phyloP scores from a whole-genome alignment of 2,329 filamentous ascomycete species.

The Beauveria asiatica region DNA sequence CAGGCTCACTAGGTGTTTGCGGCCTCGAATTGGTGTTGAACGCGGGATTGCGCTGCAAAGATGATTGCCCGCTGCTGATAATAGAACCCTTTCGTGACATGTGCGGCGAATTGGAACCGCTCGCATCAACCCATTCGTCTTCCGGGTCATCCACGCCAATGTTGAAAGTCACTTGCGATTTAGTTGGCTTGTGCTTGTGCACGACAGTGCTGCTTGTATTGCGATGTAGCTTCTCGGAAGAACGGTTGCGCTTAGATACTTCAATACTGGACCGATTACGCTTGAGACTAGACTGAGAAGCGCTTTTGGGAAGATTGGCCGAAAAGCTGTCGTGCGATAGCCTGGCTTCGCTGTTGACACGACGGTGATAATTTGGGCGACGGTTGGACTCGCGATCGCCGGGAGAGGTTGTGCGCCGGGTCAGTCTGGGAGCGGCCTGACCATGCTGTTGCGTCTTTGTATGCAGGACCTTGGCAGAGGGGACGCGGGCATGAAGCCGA shows the following conservation, averaged over 20 bases:
- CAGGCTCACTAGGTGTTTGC: slow-evolving; percentile 24
- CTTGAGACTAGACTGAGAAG: slow-evolving; percentile 47
- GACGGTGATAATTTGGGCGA: slow-evolving; percentile 31
- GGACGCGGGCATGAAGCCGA: slow-evolving; percentile 35
- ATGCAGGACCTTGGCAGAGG: slow-evolving; percentile 38
- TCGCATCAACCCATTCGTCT: slow-evolving; percentile 61
- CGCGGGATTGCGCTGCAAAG: slow-evolving; percentile 24
- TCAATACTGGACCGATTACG: slow-evolving; percentile 53
- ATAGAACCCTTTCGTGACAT: slow-evolving; percentile 38
- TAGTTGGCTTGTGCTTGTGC: slow-evolving; percentile 31
- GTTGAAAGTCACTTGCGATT: slow-evolving; percentile 54
- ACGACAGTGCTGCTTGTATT: slow-evolving; percentile 42
- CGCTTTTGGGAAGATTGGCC: slow-evolving; percentile 43
- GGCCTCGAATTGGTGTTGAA: slow-evolving; percentile 23
- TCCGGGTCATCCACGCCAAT: slow-evolving; percentile 43
- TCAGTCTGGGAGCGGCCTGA: slow-evolving; percentile 11
- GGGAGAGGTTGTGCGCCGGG: slow-evolving; percentile 10
- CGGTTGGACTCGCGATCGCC: slow-evolving; percentile 13
- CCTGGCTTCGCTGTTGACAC: slow-evolving; percentile 42
- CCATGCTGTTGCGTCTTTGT: slow-evolving; percentile 21
- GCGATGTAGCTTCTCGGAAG: slow-evolving; percentile 44
- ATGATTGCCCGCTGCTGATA: slow-evolving; percentile 41
- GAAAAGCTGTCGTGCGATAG: slow-evolving; percentile 37
- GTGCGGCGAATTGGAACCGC: slow-evolving; percentile 53
- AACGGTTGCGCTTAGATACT: slow-evolving; percentile 42